Evolutionary conservation across 2,329 filamentous ascomycete species (phyloP).

Genomic region (Sphaerulina vaccinii): DNA sequence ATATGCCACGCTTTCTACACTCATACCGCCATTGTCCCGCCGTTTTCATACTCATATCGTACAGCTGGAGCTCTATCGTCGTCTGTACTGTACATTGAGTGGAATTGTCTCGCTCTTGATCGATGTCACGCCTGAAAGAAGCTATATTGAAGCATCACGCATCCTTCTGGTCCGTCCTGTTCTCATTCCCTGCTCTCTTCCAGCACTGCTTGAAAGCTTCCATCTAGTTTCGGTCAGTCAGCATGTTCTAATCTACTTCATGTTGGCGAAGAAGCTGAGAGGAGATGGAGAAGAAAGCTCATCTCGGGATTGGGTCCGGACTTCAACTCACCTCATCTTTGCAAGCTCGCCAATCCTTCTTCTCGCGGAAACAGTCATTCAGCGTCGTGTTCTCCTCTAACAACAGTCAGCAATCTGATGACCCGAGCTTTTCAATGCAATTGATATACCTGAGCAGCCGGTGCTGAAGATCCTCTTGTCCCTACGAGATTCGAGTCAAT

Average conservation of each 20-base stretch:
- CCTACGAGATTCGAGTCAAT: conserved; percentile 53
- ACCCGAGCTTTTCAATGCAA: not conserved
- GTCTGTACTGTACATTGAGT: not conserved
- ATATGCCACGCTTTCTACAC: no score
- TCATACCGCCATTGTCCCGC: no score
- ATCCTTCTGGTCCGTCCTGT: conserved; percentile 76
- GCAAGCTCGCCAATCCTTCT: conserved; percentile 92
- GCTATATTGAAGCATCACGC: conserved; percentile 39
- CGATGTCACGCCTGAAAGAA: not conserved
- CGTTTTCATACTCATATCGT: no score
- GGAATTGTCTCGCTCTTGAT: not conserved
- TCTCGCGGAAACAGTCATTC: conserved; percentile 94
- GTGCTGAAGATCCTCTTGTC: conserved; percentile 98
- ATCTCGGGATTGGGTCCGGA: not conserved
- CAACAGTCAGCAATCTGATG: conserved; percentile 5
- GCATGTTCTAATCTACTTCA: not conserved
- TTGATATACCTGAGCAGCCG: conserved; percentile 73
- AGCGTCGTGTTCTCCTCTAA: conserved; percentile 83
- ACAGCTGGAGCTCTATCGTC: no score
- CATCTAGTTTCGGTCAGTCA: conserved; percentile 61
- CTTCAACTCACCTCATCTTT: conserved; percentile 74
- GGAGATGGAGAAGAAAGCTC: not conserved
- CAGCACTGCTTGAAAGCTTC: conserved; percentile 85
- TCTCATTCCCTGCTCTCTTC: conserved; percentile 84
- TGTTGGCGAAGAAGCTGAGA: not conserved